Conservation (phyloP, 768 basidiomycete genomes). For the Pluteus cervinus region DNA sequence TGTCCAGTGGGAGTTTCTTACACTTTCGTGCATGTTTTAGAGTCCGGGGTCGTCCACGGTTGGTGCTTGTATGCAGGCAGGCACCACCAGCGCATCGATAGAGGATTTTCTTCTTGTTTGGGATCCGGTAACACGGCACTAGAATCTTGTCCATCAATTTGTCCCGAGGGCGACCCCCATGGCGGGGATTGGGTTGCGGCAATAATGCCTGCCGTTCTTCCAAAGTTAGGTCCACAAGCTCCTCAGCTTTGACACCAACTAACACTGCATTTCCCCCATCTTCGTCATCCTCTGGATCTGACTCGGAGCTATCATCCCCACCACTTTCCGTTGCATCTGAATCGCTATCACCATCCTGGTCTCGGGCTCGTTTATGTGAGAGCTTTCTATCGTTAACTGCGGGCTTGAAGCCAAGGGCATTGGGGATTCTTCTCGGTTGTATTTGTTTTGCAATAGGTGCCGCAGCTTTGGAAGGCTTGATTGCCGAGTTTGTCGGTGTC, state of each 20-base stretch:
- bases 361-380: background rate
- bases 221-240: background rate
- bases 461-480: background rate
- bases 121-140: background rate
- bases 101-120: background rate
- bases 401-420: no score
- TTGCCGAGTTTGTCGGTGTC: no score
- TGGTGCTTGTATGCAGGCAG: background rate
- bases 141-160: conserved; percentile 1
- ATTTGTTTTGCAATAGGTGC: background rate
- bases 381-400: background rate
- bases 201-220: background rate
- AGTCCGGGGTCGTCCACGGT: background rate
- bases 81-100: conserved; percentile 1
- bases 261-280: background rate
- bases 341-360: background rate
- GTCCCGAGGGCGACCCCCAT: background rate
- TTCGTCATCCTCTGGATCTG: background rate
- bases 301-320: background rate
- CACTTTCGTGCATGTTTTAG: background rate
- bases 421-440: no score
- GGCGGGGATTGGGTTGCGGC: background rate
- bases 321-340: background rate
- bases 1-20: no score
- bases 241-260: background rate